Evolutionary conservation across 345 rosid species (phyloP), one percentile per base, ranked within the genome.

Genomic region (Aurinia saxatilis): DNA sequence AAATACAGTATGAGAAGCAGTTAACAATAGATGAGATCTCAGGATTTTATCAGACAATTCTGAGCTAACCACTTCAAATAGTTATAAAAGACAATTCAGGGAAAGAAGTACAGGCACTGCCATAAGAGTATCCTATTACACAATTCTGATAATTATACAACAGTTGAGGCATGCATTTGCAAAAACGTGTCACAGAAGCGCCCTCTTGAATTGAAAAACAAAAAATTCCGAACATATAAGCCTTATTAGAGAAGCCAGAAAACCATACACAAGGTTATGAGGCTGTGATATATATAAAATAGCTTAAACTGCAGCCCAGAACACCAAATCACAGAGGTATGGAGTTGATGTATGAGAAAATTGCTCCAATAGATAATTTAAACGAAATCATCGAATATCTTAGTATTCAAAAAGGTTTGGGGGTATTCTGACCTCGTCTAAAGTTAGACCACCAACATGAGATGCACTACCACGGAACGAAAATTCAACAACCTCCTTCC

Each of bases 401-500:
- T 39, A 48, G 30, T 40, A 63, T 40, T 51, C 14, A 15, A 51
- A 51, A 51, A 29, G 41, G 39, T 57, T 49, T 10, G 34, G 67
- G 50, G 35, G 63, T 56, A 48, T 25, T 39, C 82, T 60, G 77
- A 90, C 99, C 99, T 93, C 99, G 72, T 93, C 92, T 53, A 87
- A 73, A 66, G 97, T 90, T 73, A 84, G 66, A 39, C 99, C 99
- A 57, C 97, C 96, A 71, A 93, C 80, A 13, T 65, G 81, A 68
- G 95, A 93, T 65, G 80, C 85, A 78, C 97, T 93, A 48, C 97
- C 99, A 51, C 82, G 74, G 75, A 93, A 93, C 35, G 96, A 80
- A 52, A 84, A 60, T 59, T 90, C 90, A 53, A 93, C 90, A 35
- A 90, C 80, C 30, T 90, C 99, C 76, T 79, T 79, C 56, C 96